Percentiles rank a stretch among this genome's conserved stretches.
These are phyloP conservation scores for Hanseniaspora lachancei DNA, from an alignment of 805 yeast genomes.

Conservation along the genomic window DNA sequence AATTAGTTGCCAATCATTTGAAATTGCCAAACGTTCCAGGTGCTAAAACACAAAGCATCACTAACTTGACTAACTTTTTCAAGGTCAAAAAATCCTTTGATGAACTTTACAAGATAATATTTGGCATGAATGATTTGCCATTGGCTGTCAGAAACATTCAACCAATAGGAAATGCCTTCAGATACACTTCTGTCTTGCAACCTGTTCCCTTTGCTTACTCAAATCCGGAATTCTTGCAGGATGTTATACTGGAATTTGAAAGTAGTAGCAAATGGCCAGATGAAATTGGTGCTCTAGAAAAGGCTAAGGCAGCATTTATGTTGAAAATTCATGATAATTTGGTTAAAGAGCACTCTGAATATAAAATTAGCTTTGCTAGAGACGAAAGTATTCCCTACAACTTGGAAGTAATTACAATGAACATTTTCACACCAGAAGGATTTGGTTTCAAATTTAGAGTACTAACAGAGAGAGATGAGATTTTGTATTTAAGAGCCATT, in stretches of 20 bases:
- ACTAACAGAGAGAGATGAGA: slow-evolving; percentile 72
- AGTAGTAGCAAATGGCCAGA: slow-evolving; percentile 92
- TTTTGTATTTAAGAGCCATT: slow-evolving; percentile 58
- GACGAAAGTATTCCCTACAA: slow-evolving; percentile 61
- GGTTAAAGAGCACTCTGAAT: slow-evolving; percentile 35
- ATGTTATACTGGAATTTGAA: slow-evolving; percentile 75
- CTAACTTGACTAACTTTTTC: slow-evolving; percentile 33
- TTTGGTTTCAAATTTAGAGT: slow-evolving; percentile 71
- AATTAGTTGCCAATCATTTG: slow-evolving; percentile 36
- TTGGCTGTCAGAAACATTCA: slow-evolving; percentile 54
- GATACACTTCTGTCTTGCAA: slow-evolving; percentile 61
- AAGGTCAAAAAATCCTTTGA: slow-evolving; percentile 43
- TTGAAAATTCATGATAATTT: slow-evolving; percentile 47
- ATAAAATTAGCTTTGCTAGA: slow-evolving; percentile 46
- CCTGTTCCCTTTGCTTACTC: slow-evolving; percentile 75
- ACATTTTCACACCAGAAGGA: slow-evolving; percentile 76
- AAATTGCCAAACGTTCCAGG: slow-evolving; percentile 53
- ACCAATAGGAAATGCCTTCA: slow-evolving; percentile 61
- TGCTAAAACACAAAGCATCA: slow-evolving; percentile 39
- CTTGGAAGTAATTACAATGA: slow-evolving; percentile 41
- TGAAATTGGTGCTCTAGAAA: slow-evolving; percentile 70
- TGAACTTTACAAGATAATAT: slow-evolving; percentile 39
- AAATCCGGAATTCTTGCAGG: slow-evolving; percentile 68
- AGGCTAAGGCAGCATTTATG: slow-evolving; percentile 80
- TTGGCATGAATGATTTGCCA: slow-evolving; percentile 46